Percentiles rank a stretch among this genome's conserved stretches.
phyloP scores from a whole-genome alignment of 345 rosid species.

The Tarenaya hassleriana region DNA sequence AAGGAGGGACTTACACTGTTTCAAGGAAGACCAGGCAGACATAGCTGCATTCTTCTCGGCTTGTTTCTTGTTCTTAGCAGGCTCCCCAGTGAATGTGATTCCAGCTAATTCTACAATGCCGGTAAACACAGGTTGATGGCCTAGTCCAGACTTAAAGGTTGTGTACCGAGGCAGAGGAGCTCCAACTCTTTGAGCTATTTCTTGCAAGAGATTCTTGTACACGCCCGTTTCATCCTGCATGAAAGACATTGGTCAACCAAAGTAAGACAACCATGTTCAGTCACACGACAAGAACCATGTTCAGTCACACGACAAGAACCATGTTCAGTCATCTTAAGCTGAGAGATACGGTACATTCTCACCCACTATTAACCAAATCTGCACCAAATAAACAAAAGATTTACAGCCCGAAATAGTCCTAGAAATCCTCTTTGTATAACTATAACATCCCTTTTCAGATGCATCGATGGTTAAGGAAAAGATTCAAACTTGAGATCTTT shows the following conservation, averaged over 20 bases:
- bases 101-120: slow-evolving; percentile 96
- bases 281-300: slow-evolving; percentile 1
- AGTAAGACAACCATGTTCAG: slow-evolving; percentile 17
- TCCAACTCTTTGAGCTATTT: slow-evolving; percentile 93
- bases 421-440: too few species aligned
- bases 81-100: slow-evolving; percentile 79
- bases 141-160: slow-evolving; percentile 90
- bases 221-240: slow-evolving; percentile 97
- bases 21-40: slow-evolving; percentile 96
- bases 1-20: slow-evolving; percentile 57
- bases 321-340: too few species aligned
- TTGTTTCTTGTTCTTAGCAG: slow-evolving; percentile 95
- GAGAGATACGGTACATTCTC: too few species aligned
- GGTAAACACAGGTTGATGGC: slow-evolving; percentile 91
- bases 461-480: slow-evolving; percentile 6
- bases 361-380: slow-evolving; percentile 8
- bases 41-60: slow-evolving; percentile 99
- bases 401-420: neutral
- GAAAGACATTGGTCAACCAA: too few species aligned
- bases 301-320: too few species aligned
- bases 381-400: neutral
- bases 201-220: slow-evolving; percentile 93
- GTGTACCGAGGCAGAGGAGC: slow-evolving; percentile 89
- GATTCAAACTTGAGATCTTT: slow-evolving; percentile 23
- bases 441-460: neutral